Evolutionary conservation across 2,329 filamentous ascomycete genomes (phyloP).

Genomic region (Fusarium redolens): DNA sequence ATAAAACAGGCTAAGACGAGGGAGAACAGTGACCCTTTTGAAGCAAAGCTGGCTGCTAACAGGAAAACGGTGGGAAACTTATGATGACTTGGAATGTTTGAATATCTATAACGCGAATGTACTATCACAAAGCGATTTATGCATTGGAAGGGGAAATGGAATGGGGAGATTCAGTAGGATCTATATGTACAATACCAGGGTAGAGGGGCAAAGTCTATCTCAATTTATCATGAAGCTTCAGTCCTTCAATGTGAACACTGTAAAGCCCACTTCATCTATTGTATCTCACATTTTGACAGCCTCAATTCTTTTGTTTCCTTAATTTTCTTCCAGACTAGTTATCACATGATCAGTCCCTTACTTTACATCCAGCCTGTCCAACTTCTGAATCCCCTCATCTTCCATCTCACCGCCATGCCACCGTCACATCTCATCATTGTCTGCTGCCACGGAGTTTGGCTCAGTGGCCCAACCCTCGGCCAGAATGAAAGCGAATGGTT

Average conservation of each 20-base stretch:
- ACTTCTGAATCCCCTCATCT: conserved; percentile 24
- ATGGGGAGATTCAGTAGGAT: conserved; percentile 10
- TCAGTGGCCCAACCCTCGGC: conserved; percentile 66
- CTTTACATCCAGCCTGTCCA: neutral
- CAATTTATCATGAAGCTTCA: conserved; percentile 6
- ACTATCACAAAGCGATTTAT: conserved; percentile 33
- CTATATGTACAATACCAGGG: conserved; percentile 28
- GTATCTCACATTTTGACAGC: neutral
- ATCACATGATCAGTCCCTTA: conserved; percentile 47
- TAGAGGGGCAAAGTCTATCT: conserved; percentile 15
- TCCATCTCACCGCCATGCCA: conserved; percentile 20
- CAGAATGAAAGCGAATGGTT: conserved; percentile 73
- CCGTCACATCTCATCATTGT: conserved; percentile 76
- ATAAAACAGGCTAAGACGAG: conserved; percentile 7
- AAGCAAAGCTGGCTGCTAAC: conserved; percentile 11
- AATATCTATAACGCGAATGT: conserved; percentile 27
- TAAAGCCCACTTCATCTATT: neutral
- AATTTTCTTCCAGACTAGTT: neutral
- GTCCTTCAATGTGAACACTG: neutral
- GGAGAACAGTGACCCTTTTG: conserved; percentile 21
- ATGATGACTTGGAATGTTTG: conserved; percentile 24
- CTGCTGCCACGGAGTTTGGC: conserved; percentile 86
- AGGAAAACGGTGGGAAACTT: conserved; percentile 3
- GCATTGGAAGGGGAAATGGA: conserved; percentile 11
- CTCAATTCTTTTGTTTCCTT: neutral